These are phyloP conservation scores for Polychaeton citri DNA, from an alignment of 2,329 filamentous ascomycete genomes.

Conservation along the genomic window DNA sequence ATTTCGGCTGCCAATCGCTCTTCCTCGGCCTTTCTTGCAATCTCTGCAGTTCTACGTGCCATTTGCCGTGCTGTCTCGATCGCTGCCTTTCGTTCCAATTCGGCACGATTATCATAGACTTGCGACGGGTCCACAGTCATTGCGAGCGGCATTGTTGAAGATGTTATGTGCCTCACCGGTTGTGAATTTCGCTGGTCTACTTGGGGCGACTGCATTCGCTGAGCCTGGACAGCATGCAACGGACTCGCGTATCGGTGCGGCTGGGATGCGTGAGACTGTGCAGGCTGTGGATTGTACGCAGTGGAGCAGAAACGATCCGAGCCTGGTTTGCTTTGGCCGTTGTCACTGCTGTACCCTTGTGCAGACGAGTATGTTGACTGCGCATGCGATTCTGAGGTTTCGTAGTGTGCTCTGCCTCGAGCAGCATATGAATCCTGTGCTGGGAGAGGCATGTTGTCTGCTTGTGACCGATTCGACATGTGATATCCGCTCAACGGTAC, in stretches of 20 bases:
- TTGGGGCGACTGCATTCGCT: conserved; percentile 9
- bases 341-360: not conserved
- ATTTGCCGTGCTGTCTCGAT: conserved; percentile 18
- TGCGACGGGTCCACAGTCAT: conserved; percentile 40
- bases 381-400: conserved; percentile 3
- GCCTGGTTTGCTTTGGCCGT: not conserved
- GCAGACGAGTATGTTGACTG: not conserved
- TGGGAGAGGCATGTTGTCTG: conserved; percentile 12
- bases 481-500: conserved; percentile 1
- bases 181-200: conserved; percentile 7
- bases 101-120: conserved; percentile 40
- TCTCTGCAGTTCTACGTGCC: conserved; percentile 17
- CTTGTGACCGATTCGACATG: conserved; percentile 8
- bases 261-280: not conserved
- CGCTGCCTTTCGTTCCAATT: conserved; percentile 29
- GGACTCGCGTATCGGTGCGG: conserved; percentile 18
- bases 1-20: conserved; percentile 19
- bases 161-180: conserved; percentile 11
- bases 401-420: conserved; percentile 9
- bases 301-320: too few relatives aligned
- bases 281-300: not conserved
- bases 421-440: conserved; percentile 12
- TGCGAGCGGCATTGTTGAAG: conserved; percentile 20
- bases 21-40: conserved; percentile 21
- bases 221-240: conserved; percentile 15